phyloP scores from a whole-genome alignment of 495 filamentous ascomycete genomes.

The Aspergillus indologenus region DNA sequence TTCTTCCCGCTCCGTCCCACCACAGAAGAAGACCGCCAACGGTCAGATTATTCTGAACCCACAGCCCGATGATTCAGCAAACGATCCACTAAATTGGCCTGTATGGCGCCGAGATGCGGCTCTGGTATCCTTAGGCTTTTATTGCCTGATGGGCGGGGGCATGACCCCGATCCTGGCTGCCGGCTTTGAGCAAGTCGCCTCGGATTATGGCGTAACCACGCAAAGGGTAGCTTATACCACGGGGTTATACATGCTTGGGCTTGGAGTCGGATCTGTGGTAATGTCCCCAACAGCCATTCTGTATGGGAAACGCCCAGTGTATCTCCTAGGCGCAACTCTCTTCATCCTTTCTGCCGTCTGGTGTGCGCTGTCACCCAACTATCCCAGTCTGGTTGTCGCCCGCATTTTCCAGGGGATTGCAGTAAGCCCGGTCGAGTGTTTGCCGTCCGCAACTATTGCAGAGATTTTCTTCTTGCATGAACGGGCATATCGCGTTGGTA shows the following conservation, averaged over 20 bases:
- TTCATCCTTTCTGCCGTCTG: constrained; percentile 78
- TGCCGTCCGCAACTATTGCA: constrained; percentile 91
- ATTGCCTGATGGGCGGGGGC: constrained; percentile 88
- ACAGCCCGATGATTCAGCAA: constrained; percentile 84
- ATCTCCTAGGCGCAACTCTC: constrained; percentile 71
- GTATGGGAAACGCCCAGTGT: constrained; percentile 88
- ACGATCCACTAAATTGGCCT: constrained; percentile 95
- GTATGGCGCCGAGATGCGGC: constrained; percentile 77
- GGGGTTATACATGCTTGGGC: constrained; percentile 91
- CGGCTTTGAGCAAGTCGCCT: constrained; percentile 79
- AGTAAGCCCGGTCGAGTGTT: constrained; percentile 87
- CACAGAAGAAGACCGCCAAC: constrained; percentile 74
- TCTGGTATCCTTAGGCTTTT: constrained; percentile 80
- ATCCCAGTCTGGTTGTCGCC: constrained; percentile 74
- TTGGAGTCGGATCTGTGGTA: constrained; percentile 80
- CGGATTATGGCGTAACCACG: constrained; percentile 65
- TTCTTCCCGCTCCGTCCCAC: constrained; percentile 35
- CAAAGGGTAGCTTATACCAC: constrained; percentile 83
- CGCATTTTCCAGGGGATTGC: constrained; percentile 85
- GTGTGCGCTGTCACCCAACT: constrained; percentile 82
- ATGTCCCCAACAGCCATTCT: constrained; percentile 89
- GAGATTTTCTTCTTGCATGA: constrained; percentile 98
- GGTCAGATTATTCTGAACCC: constrained; percentile 87
- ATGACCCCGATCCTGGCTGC: constrained; percentile 91
- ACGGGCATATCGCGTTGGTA: constrained; percentile 89